Conservation (phyloP, 2,329 filamentous ascomycete species). For the Orbilia blumenaviensis region DNA sequence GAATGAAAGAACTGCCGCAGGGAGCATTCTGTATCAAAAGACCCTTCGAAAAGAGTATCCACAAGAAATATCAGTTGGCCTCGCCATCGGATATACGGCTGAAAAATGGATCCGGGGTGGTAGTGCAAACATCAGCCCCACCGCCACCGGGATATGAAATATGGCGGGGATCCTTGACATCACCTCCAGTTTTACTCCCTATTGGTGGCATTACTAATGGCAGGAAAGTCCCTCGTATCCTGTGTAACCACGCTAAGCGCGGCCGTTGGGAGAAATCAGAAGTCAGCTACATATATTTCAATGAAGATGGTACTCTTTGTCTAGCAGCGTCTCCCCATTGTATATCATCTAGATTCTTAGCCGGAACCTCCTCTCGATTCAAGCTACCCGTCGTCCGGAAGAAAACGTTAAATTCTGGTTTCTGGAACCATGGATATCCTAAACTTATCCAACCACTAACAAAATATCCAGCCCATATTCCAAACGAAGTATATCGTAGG, state of each 20-base stretch:
- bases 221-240: neutral
- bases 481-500: neutral
- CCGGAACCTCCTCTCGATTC: neutral
- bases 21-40: no score
- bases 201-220: no score
- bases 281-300: neutral
- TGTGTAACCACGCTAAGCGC: neutral
- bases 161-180: neutral
- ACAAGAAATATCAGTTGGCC: no score
- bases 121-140: no score
- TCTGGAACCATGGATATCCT: neutral
- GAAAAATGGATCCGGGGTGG: no score
- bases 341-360: no score
- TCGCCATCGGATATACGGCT: no score
- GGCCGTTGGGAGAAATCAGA: neutral
- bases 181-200: neutral
- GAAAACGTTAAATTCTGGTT: neutral
- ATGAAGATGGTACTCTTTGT: neutral
- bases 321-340: neutral
- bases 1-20: no score
- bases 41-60: no score
- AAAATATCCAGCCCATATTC: neutral
- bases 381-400: neutral
- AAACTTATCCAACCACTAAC: neutral
- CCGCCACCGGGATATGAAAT: neutral